Percentiles rank a stretch among this genome's conserved stretches.
These are phyloP conservation scores for Neurospora tetraspora DNA, from an alignment of 495 filamentous ascomycete genomes.

Conservation along the genomic window DNA sequence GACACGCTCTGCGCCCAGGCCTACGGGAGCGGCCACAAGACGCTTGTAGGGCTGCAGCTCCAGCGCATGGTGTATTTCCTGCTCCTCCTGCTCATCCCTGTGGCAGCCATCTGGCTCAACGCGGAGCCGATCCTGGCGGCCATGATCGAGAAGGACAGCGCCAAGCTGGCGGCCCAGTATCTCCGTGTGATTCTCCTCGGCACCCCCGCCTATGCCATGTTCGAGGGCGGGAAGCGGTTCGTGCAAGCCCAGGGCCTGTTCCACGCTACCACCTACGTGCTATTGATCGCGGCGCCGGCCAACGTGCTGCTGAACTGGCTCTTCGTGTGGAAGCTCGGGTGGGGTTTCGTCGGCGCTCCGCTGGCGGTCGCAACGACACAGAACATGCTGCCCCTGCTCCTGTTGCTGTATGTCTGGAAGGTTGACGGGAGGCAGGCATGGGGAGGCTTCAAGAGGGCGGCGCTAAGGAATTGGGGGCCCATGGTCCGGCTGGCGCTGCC, in stretches of 20 bases:
- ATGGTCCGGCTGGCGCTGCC: conserved; percentile 82
- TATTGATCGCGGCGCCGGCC: conserved; percentile 55
- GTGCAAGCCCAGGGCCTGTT: conserved; percentile 68
- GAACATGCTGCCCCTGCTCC: conserved; percentile 61
- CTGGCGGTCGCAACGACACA: conserved; percentile 80
- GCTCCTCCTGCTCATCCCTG: conserved; percentile 49
- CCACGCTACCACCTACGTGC: conserved; percentile 54
- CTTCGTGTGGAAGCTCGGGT: conserved; percentile 63
- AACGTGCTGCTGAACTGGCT: conserved; percentile 61
- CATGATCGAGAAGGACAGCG: conserved; percentile 51
- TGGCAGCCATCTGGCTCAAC: conserved; percentile 49
- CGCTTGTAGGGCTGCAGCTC: conserved; percentile 60
- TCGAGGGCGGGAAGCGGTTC: conserved; percentile 64
- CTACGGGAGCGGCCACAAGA: conserved; percentile 59
- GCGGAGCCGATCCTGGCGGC: conserved; percentile 46
- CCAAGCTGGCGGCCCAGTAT: conserved; percentile 56
- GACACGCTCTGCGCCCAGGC: conserved; percentile 71
- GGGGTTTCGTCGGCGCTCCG: conserved; percentile 78
- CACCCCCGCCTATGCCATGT: conserved; percentile 56
- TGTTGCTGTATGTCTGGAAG: conserved; percentile 68
- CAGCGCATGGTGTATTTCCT: conserved; percentile 65
- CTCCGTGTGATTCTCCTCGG: conserved; percentile 54
- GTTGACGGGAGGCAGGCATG: conserved; percentile 73
- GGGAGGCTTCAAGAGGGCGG: conserved; percentile 68
- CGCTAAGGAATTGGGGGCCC: conserved; percentile 70